These are phyloP conservation scores for Bretschneidera sinensis DNA, from an alignment of 345 rosid genomes.

Conservation along the genomic window DNA sequence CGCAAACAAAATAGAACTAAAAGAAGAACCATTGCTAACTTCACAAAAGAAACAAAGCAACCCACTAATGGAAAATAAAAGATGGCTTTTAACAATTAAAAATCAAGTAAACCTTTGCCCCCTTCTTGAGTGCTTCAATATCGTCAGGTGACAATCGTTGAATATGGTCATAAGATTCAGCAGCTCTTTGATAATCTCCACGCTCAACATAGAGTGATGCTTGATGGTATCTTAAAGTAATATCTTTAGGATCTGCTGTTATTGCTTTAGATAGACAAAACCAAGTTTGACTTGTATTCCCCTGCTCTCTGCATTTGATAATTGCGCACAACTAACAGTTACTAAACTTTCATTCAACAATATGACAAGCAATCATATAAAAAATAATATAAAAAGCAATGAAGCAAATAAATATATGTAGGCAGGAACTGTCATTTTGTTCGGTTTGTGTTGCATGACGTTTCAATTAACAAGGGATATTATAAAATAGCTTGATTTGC, in stretches of 20 bases:
- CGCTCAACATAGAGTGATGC: conserved; percentile 58
- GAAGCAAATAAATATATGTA: background rate
- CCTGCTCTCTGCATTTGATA: conserved; percentile 46
- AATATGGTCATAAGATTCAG: conserved; percentile 73
- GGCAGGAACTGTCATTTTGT: too few relatives aligned
- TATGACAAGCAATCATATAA: background rate
- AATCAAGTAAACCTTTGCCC: conserved; percentile 47
- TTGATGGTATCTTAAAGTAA: conserved; percentile 49
- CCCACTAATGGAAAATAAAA: too few relatives aligned
- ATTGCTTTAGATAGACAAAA: conserved; percentile 78
- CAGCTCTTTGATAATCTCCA: conserved; percentile 71
- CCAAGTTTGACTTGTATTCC: conserved; percentile 47
- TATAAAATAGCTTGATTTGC: too few relatives aligned
- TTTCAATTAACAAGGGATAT: too few relatives aligned
- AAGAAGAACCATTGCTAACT: background rate
- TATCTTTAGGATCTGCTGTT: conserved; percentile 69
- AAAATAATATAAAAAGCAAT: conserved; percentile 4
- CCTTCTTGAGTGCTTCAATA: conserved; percentile 53
- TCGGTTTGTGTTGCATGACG: too few relatives aligned
- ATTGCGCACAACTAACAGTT: conserved; percentile 5
- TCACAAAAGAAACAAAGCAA: background rate
- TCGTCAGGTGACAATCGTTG: conserved; percentile 47
- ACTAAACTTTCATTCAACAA: conserved; percentile 3
- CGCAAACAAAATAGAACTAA: background rate
- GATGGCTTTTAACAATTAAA: background rate